Evolutionary conservation across 495 filamentous ascomycete species (phyloP), one percentile per base, ranked within the genome.

Genomic region (Clavariopsis aquatica): DNA sequence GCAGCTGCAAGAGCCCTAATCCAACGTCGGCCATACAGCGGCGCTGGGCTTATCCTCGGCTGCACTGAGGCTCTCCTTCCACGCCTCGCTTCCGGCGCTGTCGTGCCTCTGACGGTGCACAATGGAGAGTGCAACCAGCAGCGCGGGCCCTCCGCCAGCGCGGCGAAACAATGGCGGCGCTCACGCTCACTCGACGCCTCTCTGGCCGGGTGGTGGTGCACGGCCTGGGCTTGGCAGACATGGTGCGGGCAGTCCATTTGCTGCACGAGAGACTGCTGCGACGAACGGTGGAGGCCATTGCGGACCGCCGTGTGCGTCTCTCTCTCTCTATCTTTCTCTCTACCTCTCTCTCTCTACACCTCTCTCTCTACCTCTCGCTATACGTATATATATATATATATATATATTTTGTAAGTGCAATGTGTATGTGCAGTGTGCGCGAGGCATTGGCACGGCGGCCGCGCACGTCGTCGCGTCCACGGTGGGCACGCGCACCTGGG

Each of bases 141-240:
- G 28, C 23, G 12, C 19, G 20, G 12, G 36, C 36, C 20, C 19
- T 22, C 7, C 51, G 15, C 2, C 28, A 36, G 9, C 31, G 31
- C 31, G 31, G 31, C 31, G 31, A 34, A 34, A 34, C 31, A 34
- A 34, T 34, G 6, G 31, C 31, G 31, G 31, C 31, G 31, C 15
- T 27, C 27, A 38, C 38, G 12, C 54, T 65, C 62, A 57, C 53
- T 64, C 61, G 61, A 52, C 34, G 43, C 12, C 10, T 23, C 31
- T 34, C 6, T 12, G 12, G 31, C 31, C 31, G 49, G 49, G 22
- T 65, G 62, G 54, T 59, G 53, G 55, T 65, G 62, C 62, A 60
- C 10, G 3, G 27, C 47, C 36, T 54, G 29, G 45, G 20, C 62
- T 65, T 65, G 62, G 62, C 62, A 24, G 31, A 26, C 20, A 52